phyloP scores from a whole-genome alignment of 805 yeast genomes.

The Lachancea nothofagi region DNA sequence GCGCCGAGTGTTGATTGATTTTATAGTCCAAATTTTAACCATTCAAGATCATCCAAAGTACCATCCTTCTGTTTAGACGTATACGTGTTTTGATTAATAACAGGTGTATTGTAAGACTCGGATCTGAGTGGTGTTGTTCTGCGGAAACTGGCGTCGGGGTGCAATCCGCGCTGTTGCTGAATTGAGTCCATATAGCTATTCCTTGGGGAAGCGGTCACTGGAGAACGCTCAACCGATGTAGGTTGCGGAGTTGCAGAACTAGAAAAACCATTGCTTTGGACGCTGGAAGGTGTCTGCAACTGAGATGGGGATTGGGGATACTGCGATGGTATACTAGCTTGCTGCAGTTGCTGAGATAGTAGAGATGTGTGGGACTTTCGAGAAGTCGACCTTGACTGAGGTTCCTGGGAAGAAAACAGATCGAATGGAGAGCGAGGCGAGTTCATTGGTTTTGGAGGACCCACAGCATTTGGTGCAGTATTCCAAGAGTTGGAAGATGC shows the following conservation, averaged over 20 bases:
- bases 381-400: constrained; percentile 16
- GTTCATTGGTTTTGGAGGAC: constrained; percentile 16
- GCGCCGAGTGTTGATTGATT: neutral
- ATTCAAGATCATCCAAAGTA: constrained; percentile 29
- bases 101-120: constrained; percentile 6
- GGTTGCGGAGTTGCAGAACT: constrained; percentile 9
- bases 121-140: constrained; percentile 7
- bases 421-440: constrained; percentile 23
- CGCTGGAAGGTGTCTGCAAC: constrained; percentile 7
- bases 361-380: constrained; percentile 30
- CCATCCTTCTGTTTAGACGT: constrained; percentile 11
- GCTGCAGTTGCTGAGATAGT: constrained; percentile 32
- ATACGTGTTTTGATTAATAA: constrained; percentile 8
- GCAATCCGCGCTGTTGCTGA: constrained; percentile 23
- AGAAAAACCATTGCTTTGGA: constrained; percentile 1
- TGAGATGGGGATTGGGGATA: constrained; percentile 9
- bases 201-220: constrained; percentile 22
- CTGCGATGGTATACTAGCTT: constrained; percentile 14
- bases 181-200: constrained; percentile 24
- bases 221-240: constrained; percentile 7
- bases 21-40: constrained; percentile 34
- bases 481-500: constrained; percentile 20
- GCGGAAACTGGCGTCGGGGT: constrained; percentile 6
- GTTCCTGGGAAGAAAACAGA: constrained; percentile 16
- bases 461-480: constrained; percentile 7